phyloP scores from a whole-genome alignment of 306 rosid genomes.

The Pueraria montana region DNA sequence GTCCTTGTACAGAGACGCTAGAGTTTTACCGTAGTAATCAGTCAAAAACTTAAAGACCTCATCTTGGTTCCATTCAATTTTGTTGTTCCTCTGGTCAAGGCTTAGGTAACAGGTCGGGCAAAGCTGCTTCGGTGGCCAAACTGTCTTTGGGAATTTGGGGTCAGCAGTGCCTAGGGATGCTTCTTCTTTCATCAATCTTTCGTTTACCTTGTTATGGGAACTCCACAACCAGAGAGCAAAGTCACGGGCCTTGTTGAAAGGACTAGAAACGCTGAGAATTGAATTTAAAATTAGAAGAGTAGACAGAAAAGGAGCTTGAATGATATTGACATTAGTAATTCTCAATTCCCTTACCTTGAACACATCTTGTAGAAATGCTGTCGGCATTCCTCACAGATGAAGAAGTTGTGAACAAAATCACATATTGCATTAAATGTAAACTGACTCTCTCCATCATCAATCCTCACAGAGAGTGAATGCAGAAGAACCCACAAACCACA shows the following conservation, averaged over 20 bases:
- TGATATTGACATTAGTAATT: slow-evolving; percentile 13
- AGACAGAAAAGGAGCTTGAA: slow-evolving; percentile 30
- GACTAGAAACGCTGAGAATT: slow-evolving; percentile 72
- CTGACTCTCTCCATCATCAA: slow-evolving; percentile 93
- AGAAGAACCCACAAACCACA: slow-evolving; percentile 99
- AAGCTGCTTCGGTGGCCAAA: slow-evolving; percentile 93
- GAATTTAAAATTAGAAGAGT: slow-evolving; percentile 42
- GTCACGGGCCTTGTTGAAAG: slow-evolving; percentile 84
- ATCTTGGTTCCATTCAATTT: slow-evolving; percentile 74
- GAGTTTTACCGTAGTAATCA: slow-evolving; percentile 69
- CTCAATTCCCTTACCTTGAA: slow-evolving; percentile 64
- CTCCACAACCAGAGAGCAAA: slow-evolving; percentile 93
- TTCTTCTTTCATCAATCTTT: slow-evolving; percentile 84
- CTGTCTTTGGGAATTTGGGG: slow-evolving; percentile 91
- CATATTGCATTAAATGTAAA: slow-evolving; percentile 80
- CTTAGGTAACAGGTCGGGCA: slow-evolving; percentile 73
- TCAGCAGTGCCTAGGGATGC: slow-evolving; percentile 74
- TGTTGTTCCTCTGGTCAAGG: slow-evolving; percentile 54
- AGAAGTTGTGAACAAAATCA: slow-evolving; percentile 88
- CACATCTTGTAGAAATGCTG: slow-evolving; percentile 91
- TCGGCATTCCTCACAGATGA: slow-evolving; percentile 97
- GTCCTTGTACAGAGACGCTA: slow-evolving; percentile 70
- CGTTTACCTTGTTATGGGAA: slow-evolving; percentile 83
- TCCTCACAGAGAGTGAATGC: slow-evolving; percentile 90
- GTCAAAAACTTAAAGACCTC: slow-evolving; percentile 73